Base-by-base conservation (phyloP, 1,284 basidiomycete genomes). In the Austroboletus niveus region DNA sequence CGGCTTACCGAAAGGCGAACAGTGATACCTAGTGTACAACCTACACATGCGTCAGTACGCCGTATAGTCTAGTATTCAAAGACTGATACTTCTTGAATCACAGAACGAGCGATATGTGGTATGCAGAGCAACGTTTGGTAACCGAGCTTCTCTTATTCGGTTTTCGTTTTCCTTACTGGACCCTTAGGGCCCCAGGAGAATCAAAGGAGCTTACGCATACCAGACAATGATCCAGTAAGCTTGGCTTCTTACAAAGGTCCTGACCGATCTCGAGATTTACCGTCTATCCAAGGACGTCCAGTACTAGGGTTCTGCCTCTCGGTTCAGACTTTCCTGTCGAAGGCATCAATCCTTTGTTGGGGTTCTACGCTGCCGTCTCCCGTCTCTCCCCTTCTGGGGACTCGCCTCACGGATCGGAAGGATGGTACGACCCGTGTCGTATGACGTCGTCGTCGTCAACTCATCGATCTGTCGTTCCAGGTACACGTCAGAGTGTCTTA, bases 281-380 rank as follows among this genome's bases (percentile, higher is more conserved):
- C 9, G 2, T 42, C 12, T 27, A 24, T 40, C 32, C 46, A 49
- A 57, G 58, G 38, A 51, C 49, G 8, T 85, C 85, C 22, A 70
- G 64, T 11, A 74, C 75, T 15, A 71, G 76, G 2, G 75, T 85
- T 11, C 77, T 94, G 3, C 85, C 90, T 0, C 75, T 96, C 0
- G 94, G 94, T 10, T 92, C 91, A 3, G 94, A 97, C 69, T 96
- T 96, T 69, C 94, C 94, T 1, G 86, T 98, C 2, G 93, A 95
- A 69, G 77, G 79, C 15, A 85, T 91, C 48, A 88, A 90, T 59
- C 90, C 90, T 1, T 70, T 92, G 11, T 69, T 86, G 3, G 92
- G 92, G 2, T 94, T 96, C 70, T 94, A 94, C 63, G 91, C 94
- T 3, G 90, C 93, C 0, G 81, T 94, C 4, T 79, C 91, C 0